phyloP scores from a whole-genome alignment of 140 eudicot genomes.

The Eryngium alpinum region DNA sequence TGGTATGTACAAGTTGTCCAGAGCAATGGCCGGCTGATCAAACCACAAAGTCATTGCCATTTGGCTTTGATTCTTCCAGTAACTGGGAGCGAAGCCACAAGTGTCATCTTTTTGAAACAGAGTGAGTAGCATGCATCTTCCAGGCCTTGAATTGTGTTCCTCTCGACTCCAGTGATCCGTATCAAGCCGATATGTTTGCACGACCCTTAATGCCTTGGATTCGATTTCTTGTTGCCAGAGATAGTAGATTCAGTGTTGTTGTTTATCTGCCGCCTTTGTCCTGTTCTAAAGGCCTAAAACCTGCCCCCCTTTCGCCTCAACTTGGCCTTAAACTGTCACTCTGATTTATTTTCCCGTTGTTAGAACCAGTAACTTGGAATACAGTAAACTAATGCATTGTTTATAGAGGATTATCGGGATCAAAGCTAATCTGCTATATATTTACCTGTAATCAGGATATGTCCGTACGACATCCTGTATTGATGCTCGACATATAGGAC shows the following conservation, averaged over 20 bases:
- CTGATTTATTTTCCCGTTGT: neutral
- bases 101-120: neutral
- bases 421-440: neutral
- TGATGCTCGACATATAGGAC: constrained; percentile 80
- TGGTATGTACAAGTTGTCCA: constrained; percentile 1
- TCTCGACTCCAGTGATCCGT: neutral
- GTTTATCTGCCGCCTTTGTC: neutral
- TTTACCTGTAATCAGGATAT: constrained; percentile 5
- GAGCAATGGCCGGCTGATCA: neutral
- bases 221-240: neutral
- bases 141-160: neutral
- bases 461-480: constrained; percentile 70
- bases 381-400: neutral
- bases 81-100: neutral
- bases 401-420: neutral
- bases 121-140: neutral
- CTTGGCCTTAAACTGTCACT: neutral
- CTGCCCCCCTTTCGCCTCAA: too few relatives aligned
- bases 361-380: neutral
- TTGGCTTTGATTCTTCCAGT: neutral
- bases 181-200: neutral
- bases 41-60: too few relatives aligned
- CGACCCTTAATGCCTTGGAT: neutral
- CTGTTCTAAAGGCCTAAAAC: neutral
- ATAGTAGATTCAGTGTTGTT: too few relatives aligned